Percentiles rank a stretch among this genome's conserved stretches.
phyloP scores from a whole-genome alignment of 192 early-diverging fungal species.

The Coemansia sp. region DNA sequence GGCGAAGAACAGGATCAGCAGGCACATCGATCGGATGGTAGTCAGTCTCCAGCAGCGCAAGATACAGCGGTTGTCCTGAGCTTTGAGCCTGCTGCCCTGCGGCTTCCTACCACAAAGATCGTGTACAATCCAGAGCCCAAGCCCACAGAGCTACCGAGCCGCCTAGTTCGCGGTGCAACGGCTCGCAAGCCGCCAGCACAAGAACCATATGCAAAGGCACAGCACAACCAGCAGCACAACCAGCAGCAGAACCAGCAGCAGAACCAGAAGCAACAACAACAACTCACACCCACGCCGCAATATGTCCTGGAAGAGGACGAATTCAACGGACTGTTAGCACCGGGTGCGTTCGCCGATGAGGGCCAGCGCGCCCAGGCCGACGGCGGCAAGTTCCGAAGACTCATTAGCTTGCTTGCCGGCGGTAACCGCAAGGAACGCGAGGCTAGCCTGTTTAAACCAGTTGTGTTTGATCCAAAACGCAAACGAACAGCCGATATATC shows the following conservation, averaged over 20 bases:
- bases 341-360: slow-evolving; percentile 40
- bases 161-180: slow-evolving; percentile 12
- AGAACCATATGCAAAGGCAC: not conserved
- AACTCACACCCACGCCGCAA: not conserved
- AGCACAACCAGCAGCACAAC: not conserved
- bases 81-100: not conserved
- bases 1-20: not conserved
- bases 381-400: slow-evolving; percentile 22
- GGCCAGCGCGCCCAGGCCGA: slow-evolving; percentile 37
- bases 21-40: not conserved
- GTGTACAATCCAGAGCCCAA: slow-evolving; percentile 5
- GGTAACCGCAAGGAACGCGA: slow-evolving; percentile 20
- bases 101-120: slow-evolving; percentile 1
- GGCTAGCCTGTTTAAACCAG: slow-evolving; percentile 30
- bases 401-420: slow-evolving; percentile 1
- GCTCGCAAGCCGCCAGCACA: not conserved
- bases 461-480: slow-evolving; percentile 16
- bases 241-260: not conserved
- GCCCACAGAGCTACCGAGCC: slow-evolving; percentile 5
- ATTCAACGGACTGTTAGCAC: slow-evolving; percentile 43
- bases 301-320: slow-evolving; percentile 18
- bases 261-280: not conserved
- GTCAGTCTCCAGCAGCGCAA: not conserved
- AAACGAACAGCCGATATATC: not conserved
- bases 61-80: not conserved